phyloP scores from a whole-genome alignment of 2,329 filamentous ascomycete species.

The Eurotiales sp. region DNA sequence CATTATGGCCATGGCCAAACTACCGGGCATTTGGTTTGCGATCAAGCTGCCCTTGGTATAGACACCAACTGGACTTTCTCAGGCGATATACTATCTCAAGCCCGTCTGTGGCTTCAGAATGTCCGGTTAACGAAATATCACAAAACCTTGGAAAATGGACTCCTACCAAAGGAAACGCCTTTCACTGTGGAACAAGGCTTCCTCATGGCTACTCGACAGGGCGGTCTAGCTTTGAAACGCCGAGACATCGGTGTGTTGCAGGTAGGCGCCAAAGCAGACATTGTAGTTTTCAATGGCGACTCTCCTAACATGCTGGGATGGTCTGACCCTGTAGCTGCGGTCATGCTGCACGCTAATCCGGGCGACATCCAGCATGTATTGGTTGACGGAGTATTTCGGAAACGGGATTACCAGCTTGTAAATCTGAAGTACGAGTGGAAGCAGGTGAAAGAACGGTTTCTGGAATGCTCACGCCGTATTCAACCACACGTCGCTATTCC shows the following conservation, averaged over 20 bases:
- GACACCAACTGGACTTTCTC: conserved; percentile 55
- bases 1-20: conserved; percentile 55
- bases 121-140: not conserved
- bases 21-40: conserved; percentile 41
- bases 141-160: not conserved
- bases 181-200: conserved; percentile 1
- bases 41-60: conserved; percentile 53
- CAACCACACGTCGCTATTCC: not conserved
- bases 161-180: not conserved
- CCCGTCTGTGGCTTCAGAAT: conserved; percentile 53
- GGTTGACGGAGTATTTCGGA: not conserved
- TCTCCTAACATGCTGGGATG: conserved; percentile 51
- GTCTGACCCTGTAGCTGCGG: conserved; percentile 53
- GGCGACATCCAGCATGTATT: not conserved
- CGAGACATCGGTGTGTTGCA: not conserved
- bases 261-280: conserved; percentile 23
- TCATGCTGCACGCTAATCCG: conserved; percentile 47
- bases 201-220: conserved; percentile 3
- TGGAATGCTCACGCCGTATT: not conserved
- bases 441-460: not conserved
- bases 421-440: not conserved
- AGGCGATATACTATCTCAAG: conserved; percentile 50
- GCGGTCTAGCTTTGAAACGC: not conserved
- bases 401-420: not conserved
- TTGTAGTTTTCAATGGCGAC: conserved; percentile 51